Percentiles rank a stretch among this genome's conserved stretches.
phyloP scores from a whole-genome alignment of 176 grass and related monocot species.

The Ampelocalamus luodianensis region DNA sequence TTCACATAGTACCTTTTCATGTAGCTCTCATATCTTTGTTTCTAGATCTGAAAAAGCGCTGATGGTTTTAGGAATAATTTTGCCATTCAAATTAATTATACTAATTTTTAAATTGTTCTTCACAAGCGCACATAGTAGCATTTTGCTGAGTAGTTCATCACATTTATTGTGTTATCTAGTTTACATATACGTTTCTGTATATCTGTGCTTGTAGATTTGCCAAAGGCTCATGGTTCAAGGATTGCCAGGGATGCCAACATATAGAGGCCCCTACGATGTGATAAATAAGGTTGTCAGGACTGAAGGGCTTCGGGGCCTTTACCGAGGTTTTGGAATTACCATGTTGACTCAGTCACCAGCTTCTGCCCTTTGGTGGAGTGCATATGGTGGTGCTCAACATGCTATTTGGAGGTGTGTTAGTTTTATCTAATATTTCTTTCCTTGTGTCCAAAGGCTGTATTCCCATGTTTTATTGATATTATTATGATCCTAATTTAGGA shows the following conservation, averaged over 20 bases:
- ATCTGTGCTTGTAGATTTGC: conserved; percentile 64
- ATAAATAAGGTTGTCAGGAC: conserved; percentile 70
- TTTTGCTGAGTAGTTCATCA: neutral
- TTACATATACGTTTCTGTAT: conserved; percentile 28
- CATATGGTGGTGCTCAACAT: conserved; percentile 89
- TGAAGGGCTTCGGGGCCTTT: conserved; percentile 83
- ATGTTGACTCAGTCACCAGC: conserved; percentile 86
- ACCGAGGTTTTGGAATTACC: conserved; percentile 93
- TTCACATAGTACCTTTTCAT: neutral
- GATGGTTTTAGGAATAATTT: neutral
- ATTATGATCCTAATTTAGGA: conserved; percentile 53
- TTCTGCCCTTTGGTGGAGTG: conserved; percentile 97
- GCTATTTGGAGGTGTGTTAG: conserved; percentile 80
- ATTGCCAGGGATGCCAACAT: conserved; percentile 74
- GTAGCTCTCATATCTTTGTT: conserved; percentile 19
- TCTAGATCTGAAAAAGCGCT: neutral
- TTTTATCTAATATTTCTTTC: conserved; percentile 28
- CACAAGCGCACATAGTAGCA: neutral
- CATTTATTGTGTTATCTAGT: conserved; percentile 22
- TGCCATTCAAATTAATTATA: neutral
- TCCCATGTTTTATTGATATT: conserved; percentile 21
- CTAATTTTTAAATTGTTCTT: conserved; percentile 6
- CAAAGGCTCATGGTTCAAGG: conserved; percentile 97
- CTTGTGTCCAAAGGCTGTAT: neutral
- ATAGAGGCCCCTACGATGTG: conserved; percentile 77